These are phyloP conservation scores for Berberis vulgaris DNA, from an alignment of 164 flowering plant genomes.

Conservation along the genomic window DNA sequence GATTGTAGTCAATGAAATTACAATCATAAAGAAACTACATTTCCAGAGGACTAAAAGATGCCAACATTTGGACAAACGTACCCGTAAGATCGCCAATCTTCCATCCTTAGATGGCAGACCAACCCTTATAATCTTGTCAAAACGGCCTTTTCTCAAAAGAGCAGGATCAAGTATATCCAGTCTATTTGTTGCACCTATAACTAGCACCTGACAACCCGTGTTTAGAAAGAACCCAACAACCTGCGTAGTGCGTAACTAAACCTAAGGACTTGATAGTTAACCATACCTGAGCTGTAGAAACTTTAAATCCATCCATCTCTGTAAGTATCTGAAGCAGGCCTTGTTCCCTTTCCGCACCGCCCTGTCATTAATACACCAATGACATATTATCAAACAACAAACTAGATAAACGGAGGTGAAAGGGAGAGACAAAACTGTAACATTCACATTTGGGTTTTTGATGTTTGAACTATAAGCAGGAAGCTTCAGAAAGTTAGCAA, in stretches of 20 bases:
- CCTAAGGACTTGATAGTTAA: background rate
- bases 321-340: constrained; percentile 94
- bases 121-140: constrained; percentile 94
- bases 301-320: constrained; percentile 98
- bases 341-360: constrained; percentile 98
- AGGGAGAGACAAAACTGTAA: background rate
- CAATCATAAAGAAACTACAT: background rate
- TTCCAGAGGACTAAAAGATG: background rate
- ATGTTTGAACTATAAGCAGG: too few species aligned
- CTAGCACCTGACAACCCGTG: constrained; percentile 58
- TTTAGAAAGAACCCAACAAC: constrained; percentile 13
- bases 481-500: too few species aligned
- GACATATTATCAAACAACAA: background rate
- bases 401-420: background rate
- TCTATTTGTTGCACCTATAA: constrained; percentile 96
- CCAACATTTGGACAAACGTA: constrained; percentile 17
- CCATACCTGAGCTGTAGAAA: constrained; percentile 73
- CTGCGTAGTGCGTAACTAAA: background rate
- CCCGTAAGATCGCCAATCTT: constrained; percentile 83
- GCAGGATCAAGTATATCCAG: constrained; percentile 97
- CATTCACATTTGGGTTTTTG: too few species aligned
- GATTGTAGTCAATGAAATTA: background rate
- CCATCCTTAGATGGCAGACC: constrained; percentile 96
- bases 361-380: constrained; percentile 30
- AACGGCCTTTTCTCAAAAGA: constrained; percentile 92